Evolutionary conservation across 306 rosid species (phyloP).

Genomic region (Begonia peltatifolia): DNA sequence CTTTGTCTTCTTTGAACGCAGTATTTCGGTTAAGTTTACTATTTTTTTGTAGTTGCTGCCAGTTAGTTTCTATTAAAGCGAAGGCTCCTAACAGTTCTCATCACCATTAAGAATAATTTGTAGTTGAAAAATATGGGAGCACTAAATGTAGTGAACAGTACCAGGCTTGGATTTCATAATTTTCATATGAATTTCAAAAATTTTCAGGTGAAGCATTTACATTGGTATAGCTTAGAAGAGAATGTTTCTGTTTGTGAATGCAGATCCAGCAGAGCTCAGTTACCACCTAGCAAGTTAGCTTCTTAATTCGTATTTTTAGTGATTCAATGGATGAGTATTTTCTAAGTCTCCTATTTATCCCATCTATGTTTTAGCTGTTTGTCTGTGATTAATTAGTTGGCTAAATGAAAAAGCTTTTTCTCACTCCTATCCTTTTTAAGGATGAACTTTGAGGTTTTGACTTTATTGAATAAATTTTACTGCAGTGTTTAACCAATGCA

Average conservation of each 20-base stretch:
- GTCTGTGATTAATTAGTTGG: too few relatives aligned
- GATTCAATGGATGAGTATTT: not conserved
- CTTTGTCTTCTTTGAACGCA: not conserved
- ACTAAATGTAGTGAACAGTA: not conserved
- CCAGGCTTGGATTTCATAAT: not conserved
- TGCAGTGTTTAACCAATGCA: too few relatives aligned
- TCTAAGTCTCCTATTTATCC: not conserved
- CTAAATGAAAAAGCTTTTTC: not conserved
- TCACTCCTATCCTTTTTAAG: not conserved
- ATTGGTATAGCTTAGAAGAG: slow-evolving; percentile 66
- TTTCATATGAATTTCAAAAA: not conserved
- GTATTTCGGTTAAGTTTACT: too few relatives aligned
- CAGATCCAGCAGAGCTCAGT: slow-evolving; percentile 81
- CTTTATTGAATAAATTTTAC: too few relatives aligned
- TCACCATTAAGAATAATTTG: too few relatives aligned
- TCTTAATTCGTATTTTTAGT: not conserved
- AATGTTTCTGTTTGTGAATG: slow-evolving; percentile 78
- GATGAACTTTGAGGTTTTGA: not conserved
- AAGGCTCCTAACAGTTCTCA: too few relatives aligned
- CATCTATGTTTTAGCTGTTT: too few relatives aligned
- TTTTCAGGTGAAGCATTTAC: slow-evolving; percentile 90
- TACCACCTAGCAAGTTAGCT: slow-evolving; percentile 92
- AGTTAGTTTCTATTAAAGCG: too few relatives aligned
- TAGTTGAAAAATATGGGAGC: not conserved
- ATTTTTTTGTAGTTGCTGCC: too few relatives aligned